These are phyloP conservation scores for Blastocladiella emersonii DNA, from an alignment of 371 early-diverging fungal species.

Conservation along the genomic window DNA sequence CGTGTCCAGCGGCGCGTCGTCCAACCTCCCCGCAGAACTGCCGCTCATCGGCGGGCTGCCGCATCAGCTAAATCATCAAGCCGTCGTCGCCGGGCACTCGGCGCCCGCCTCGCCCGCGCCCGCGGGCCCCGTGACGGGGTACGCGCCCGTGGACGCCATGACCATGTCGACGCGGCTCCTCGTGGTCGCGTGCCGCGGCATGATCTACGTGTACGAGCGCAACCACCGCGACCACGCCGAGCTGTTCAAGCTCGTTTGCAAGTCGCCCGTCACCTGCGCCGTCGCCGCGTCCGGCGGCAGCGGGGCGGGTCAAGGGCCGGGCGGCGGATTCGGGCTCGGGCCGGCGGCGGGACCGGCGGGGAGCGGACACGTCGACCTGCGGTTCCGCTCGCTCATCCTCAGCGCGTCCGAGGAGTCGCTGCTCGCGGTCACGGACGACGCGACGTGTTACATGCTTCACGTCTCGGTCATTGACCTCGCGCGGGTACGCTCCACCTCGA, in stretches of 20 bases:
- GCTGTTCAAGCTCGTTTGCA: neutral
- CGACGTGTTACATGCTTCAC: neutral
- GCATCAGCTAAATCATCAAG: too few relatives aligned
- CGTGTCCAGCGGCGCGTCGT: too few relatives aligned
- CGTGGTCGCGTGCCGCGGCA: neutral
- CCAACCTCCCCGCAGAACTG: too few relatives aligned
- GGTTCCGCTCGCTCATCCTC: neutral
- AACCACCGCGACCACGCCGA: neutral
- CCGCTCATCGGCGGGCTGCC: too few relatives aligned
- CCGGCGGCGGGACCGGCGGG: neutral
- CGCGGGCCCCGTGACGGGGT: neutral
- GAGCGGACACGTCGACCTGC: neutral
- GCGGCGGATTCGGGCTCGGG: neutral
- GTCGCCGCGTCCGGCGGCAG: too few relatives aligned
- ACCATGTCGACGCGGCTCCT: neutral
- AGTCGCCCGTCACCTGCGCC: neutral
- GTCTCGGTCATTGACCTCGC: neutral
- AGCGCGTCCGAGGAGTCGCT: neutral
- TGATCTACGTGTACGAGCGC: neutral
- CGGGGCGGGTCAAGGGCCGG: too few relatives aligned
- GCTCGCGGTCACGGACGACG: neutral
- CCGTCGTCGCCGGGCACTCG: too few relatives aligned
- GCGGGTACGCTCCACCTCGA: neutral
- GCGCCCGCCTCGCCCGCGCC: neutral
- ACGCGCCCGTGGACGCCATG: neutral